These are phyloP conservation scores for Macrocybe sp. DNA, from an alignment of 1,284 basidiomycete species.

Conservation along the genomic window DNA sequence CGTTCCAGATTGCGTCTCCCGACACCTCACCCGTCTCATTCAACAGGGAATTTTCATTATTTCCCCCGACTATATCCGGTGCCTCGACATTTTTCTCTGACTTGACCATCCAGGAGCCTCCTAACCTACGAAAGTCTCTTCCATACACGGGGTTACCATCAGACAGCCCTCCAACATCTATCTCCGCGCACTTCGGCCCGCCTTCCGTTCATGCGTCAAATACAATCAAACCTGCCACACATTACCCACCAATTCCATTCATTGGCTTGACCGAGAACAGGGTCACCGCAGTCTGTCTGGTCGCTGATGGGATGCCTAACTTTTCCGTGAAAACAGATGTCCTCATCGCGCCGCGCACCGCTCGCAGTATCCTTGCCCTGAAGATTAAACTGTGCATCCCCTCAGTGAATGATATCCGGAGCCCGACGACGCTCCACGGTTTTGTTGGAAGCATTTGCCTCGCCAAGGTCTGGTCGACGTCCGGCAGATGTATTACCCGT, in stretches of 20 bases:
- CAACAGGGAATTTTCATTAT: too few relatives aligned
- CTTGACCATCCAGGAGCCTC: too few relatives aligned
- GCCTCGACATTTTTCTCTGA: too few relatives aligned
- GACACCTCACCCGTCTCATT: too few relatives aligned
- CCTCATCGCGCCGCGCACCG: slow-evolving; percentile 29
- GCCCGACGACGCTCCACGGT: slow-evolving; percentile 50
- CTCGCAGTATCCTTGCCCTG: slow-evolving; percentile 18
- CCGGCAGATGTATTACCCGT: slow-evolving; percentile 58
- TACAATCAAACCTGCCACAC: not conserved
- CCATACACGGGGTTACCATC: too few relatives aligned
- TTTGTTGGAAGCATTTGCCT: slow-evolving; percentile 56
- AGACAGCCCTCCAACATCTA: too few relatives aligned
- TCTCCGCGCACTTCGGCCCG: not conserved
- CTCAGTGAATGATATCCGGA: slow-evolving; percentile 41
- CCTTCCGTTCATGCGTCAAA: too few relatives aligned
- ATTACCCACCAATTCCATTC: not conserved
- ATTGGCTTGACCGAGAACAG: slow-evolving; percentile 24
- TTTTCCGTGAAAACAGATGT: slow-evolving; percentile 50
- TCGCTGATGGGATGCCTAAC: slow-evolving; percentile 64
- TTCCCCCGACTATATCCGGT: too few relatives aligned
- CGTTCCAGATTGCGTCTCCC: slow-evolving; percentile 1
- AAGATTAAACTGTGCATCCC: slow-evolving; percentile 46
- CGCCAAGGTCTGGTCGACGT: slow-evolving; percentile 41
- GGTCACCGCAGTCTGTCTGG: slow-evolving; percentile 40
- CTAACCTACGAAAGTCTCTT: too few relatives aligned